A percentile compares a stretch with the other conserved stretches of the same genome.
These are phyloP conservation scores for Cystobasidium onofrii DNA, from an alignment of 768 basidiomycete species.

Conservation along the genomic window DNA sequence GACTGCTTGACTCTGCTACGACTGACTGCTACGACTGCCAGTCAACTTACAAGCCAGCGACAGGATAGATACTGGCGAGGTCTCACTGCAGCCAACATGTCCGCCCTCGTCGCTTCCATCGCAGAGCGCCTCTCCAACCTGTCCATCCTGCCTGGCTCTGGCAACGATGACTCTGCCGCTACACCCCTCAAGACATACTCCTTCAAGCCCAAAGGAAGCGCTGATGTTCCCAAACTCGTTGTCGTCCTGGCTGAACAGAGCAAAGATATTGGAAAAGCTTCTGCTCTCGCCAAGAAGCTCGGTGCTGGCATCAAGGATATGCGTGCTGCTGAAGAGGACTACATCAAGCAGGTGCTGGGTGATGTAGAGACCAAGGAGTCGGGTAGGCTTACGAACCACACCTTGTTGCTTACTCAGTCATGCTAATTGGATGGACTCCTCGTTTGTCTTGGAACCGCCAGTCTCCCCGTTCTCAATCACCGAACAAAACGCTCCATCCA, in stretches of 20 bases:
- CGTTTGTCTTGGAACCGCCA: too few species aligned
- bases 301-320: slow-evolving; percentile 40
- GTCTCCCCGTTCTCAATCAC: slow-evolving; percentile 5
- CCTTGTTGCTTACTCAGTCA: neutral
- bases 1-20: too few species aligned
- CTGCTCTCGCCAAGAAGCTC: slow-evolving; percentile 36
- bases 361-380: slow-evolving; percentile 20
- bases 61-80: too few species aligned
- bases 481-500: slow-evolving; percentile 6
- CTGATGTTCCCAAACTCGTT: slow-evolving; percentile 38
- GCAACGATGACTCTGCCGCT: neutral
- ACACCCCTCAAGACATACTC: slow-evolving; percentile 34
- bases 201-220: slow-evolving; percentile 41
- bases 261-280: slow-evolving; percentile 41
- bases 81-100: neutral
- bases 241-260: slow-evolving; percentile 37
- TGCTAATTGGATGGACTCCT: neutral
- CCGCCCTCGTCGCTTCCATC: neutral
- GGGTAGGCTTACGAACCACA: neutral
- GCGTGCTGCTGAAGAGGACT: slow-evolving; percentile 36
- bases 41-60: too few species aligned
- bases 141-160: neutral
- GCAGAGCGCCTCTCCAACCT: neutral
- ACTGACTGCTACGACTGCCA: too few species aligned
- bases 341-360: slow-evolving; percentile 38